phyloP scores from a whole-genome alignment of 371 early-diverging fungal species.

The Saksenaea vasiformis region DNA sequence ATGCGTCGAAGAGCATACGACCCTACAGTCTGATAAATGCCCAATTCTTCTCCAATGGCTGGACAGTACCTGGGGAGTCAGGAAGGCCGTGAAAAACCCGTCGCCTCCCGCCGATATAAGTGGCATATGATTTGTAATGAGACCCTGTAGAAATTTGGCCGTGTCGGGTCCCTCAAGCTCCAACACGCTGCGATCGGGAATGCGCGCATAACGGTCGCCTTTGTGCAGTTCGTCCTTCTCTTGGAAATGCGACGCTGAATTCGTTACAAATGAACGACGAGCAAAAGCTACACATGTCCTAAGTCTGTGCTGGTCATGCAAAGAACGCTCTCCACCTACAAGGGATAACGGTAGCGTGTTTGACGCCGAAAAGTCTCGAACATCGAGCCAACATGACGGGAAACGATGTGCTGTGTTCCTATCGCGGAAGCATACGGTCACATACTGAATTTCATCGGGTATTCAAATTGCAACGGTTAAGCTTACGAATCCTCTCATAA shows the following conservation, averaged over 20 bases:
- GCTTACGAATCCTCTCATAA: too few relatives aligned
- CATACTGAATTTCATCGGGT: too few relatives aligned
- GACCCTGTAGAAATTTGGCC: constrained; percentile 84
- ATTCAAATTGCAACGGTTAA: too few relatives aligned
- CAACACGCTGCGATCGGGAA: constrained; percentile 69
- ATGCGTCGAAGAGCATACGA: constrained; percentile 87
- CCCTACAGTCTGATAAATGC: constrained; percentile 51
- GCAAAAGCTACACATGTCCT: background rate
- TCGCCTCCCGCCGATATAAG: constrained; percentile 68
- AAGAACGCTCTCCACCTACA: background rate
- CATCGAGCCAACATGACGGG: background rate
- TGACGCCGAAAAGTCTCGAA: background rate
- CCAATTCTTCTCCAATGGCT: background rate
- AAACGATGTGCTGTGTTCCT: background rate
- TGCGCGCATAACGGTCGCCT: constrained; percentile 36
- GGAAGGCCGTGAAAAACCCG: constrained; percentile 72
- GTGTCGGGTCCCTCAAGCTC: constrained; percentile 77
- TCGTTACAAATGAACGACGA: background rate
- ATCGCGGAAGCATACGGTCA: too few relatives aligned
- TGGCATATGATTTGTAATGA: constrained; percentile 88
- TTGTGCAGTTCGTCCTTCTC: constrained; percentile 22
- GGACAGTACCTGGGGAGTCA: constrained; percentile 72
- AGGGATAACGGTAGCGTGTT: background rate
- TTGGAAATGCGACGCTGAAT: background rate
- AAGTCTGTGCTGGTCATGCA: background rate